A percentile compares a stretch with the other conserved stretches of the same genome.
These are phyloP conservation scores for Diaporthe ilicicola DNA, from an alignment of 2,329 filamentous ascomycete genomes.

Conservation along the genomic window DNA sequence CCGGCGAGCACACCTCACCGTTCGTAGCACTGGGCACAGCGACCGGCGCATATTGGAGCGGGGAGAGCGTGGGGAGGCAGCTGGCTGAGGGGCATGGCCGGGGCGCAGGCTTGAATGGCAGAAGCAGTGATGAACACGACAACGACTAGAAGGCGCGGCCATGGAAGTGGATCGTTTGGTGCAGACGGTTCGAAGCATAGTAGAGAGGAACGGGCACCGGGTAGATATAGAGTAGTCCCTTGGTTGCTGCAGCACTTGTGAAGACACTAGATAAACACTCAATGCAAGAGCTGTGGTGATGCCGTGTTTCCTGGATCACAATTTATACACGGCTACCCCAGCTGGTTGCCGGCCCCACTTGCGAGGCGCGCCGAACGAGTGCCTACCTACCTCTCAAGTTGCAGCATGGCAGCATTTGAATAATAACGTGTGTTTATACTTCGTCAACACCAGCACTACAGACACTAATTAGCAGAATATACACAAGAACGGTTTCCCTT, in stretches of 20 bases:
- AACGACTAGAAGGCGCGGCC: neutral
- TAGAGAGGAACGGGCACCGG: too few relatives aligned
- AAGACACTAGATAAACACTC: neutral
- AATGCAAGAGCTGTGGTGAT: neutral
- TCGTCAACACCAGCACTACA: neutral
- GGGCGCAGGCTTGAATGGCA: constrained; percentile 3
- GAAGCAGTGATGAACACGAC: neutral
- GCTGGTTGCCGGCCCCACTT: too few relatives aligned
- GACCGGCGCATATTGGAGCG: constrained; percentile 92
- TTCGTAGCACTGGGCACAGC: constrained; percentile 89
- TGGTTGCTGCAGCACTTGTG: neutral
- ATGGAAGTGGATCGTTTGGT: neutral
- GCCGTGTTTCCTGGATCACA: neutral
- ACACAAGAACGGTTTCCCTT: neutral
- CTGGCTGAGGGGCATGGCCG: constrained; percentile 64
- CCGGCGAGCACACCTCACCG: constrained; percentile 89
- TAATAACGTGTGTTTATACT: too few relatives aligned
- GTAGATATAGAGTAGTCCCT: neutral
- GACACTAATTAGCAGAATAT: neutral
- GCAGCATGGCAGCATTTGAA: neutral
- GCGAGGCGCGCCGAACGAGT: neutral
- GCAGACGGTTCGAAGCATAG: too few relatives aligned
- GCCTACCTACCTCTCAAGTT: too few relatives aligned
- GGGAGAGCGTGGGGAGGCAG: constrained; percentile 77
- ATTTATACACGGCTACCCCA: neutral